phyloP scores from a whole-genome alignment of 2,329 filamentous ascomycete species.

The Thelonectria blattea region DNA sequence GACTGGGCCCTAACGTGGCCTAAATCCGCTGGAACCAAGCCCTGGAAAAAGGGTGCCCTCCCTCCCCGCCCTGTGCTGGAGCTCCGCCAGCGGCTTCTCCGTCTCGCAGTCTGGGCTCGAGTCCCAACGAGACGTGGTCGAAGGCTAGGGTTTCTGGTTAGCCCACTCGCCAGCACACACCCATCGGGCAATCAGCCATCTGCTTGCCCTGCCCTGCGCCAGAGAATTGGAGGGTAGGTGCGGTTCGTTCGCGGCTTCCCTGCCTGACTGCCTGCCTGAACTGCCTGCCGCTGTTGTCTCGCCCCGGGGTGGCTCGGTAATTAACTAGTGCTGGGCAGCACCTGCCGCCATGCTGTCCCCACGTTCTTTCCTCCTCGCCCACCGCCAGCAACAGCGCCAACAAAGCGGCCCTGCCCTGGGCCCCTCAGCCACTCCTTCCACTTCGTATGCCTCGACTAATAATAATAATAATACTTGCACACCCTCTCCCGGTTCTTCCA shows the following conservation, averaged over 20 bases:
- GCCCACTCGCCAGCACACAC: slow-evolving; percentile 26
- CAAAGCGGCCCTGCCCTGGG: slow-evolving; percentile 19
- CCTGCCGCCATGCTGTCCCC: slow-evolving; percentile 39
- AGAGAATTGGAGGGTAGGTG: neutral
- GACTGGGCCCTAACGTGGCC: slow-evolving; percentile 17
- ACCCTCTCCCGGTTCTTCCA: slow-evolving; percentile 17
- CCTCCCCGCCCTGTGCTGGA: slow-evolving; percentile 24
- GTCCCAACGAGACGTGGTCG: slow-evolving; percentile 24
- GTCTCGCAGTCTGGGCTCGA: slow-evolving; percentile 10
- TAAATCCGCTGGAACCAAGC: slow-evolving; percentile 10
- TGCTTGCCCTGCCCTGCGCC: neutral
- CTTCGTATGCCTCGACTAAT: slow-evolving; percentile 12
- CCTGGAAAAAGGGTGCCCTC: neutral
- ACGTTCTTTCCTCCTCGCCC: slow-evolving; percentile 38
- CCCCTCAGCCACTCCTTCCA: slow-evolving; percentile 24
- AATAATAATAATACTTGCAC: slow-evolving; percentile 32
- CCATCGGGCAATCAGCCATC: neutral
- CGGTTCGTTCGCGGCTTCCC: neutral
- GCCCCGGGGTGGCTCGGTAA: slow-evolving; percentile 27
- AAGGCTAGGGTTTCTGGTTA: slow-evolving; percentile 5
- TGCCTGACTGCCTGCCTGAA: slow-evolving; percentile 11
- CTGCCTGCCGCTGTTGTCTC: slow-evolving; percentile 30
- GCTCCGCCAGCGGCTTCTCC: neutral
- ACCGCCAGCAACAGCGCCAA: slow-evolving; percentile 29
- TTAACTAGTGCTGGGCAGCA: slow-evolving; percentile 23